Base-by-base conservation (phyloP, 805 yeast species). In the Monosporozyma aquatica region DNA sequence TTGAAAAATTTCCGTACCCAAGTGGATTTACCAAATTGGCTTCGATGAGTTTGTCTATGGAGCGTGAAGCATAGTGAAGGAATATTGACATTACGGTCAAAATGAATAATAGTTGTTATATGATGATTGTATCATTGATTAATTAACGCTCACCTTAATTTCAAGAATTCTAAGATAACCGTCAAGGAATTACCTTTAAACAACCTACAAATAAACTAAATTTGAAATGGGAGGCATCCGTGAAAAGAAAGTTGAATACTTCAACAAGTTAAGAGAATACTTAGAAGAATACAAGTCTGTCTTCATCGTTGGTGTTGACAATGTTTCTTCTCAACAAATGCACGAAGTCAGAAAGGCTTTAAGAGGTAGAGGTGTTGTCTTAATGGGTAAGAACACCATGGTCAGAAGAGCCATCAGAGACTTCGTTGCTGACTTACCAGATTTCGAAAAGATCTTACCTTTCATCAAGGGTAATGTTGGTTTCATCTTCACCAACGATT, bases 351-450 rank as follows among this genome's bases (percentile, higher is more conserved):
- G 99, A 84, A 87, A 84, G 80, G 73, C 87, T 56, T 82, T 92
- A 66, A 87, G 99, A 78, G 85, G 87, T 59, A 83, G 80, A 49
- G 98, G 92, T 66, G 92, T 85, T 59, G 89, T 92, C 59, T 76
- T 92, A 66, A 92, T 92, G 98, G 99, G 99, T 78, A 92, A 92
- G 85, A 92, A 92, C 96, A 92, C 99, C 80, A 90, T 92, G 97
- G 95, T 92, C 59, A 87, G 99, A 79, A 87, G 97, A 77, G 99
- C 98, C 68, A 76, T 92, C 79, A 87, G 98, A 77, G 92, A 87
- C 64, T 86, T 87, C 82, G 67, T 89, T 59, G 42, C 81, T 64
- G 97, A 90, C 69, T 78, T 86, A 74, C 97, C 97, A 70, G 97
- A 92, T 64, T 84, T 69, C 68, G 98, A 92, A 78, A 87, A 82